Evolutionary conservation across 768 basidiomycete genomes (phyloP).

Genomic region (Agrocybe pediades): DNA sequence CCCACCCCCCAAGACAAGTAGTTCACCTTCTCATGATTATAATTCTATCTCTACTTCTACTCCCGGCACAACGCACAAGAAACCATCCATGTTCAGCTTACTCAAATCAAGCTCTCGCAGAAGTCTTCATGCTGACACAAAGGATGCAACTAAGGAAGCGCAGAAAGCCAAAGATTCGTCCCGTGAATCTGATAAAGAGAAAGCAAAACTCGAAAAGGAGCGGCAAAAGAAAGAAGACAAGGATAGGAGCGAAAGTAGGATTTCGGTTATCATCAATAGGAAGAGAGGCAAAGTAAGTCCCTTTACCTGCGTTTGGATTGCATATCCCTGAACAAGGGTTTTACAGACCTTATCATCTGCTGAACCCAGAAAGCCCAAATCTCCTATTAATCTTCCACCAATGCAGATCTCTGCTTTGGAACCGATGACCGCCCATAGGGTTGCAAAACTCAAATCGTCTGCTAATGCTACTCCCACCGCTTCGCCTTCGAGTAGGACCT

Average conservation of each 20-base stretch:
- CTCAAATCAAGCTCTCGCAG: constrained; percentile 85
- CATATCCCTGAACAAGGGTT: constrained; percentile 11
- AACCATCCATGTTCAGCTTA: constrained; percentile 80
- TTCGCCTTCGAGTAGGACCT: constrained; percentile 34
- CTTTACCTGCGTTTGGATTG: constrained; percentile 1
- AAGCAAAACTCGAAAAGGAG: constrained; percentile 45
- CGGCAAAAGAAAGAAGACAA: constrained; percentile 78
- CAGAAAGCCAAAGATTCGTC: constrained; percentile 40
- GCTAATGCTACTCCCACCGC: constrained; percentile 47
- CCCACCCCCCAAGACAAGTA: constrained; percentile 41
- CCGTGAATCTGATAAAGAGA: constrained; percentile 54
- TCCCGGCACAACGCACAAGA: constrained; percentile 68
- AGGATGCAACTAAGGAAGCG: constrained; percentile 51
- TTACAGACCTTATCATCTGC: constrained; percentile 80
- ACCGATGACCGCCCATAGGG: constrained; percentile 78
- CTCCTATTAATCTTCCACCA: constrained; percentile 77
- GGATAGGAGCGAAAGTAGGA: constrained; percentile 87
- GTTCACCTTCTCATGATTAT: constrained; percentile 56
- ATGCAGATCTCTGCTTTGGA: constrained; percentile 90
- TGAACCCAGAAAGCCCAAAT: constrained; percentile 74
- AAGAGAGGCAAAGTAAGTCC: constrained; percentile 85
- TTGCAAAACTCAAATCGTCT: constrained; percentile 75
- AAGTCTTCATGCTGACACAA: constrained; percentile 72
- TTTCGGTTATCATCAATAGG: constrained; percentile 84
- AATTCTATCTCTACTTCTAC: constrained; percentile 54